Base-by-base conservation (phyloP, 1,139 yeast species). In the Taphrina pruni region DNA sequence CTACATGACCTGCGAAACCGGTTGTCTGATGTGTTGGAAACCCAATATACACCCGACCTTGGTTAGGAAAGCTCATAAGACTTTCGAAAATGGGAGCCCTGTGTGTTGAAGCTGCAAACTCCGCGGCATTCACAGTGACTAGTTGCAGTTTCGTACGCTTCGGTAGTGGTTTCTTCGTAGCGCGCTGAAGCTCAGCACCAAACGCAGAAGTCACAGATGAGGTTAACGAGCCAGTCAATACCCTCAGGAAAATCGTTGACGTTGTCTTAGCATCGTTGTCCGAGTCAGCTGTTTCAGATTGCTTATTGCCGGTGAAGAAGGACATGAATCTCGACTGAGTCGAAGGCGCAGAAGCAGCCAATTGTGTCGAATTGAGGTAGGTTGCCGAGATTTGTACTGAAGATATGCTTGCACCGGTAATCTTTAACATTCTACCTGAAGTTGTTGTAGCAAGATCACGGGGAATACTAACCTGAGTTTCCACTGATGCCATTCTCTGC, bases 11-110 rank as follows among this genome's bases (percentile, higher is more conserved):
- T 60, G 76, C 74, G 65, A 80, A 69, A 0, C 80, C 79, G 0
- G 83, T 79, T 21, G 80, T 77, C 70, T 80, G 83, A 71, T 80
- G 81, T 1, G 83, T 80, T 0, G 83, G 81, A 66, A 80, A 80
- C 0, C 83, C 83, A 69, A 80, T 79, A 70, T 78, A 81, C 0
- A 81, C 76, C 62, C 69, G 61, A 5, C 71, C 71, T 35, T 69
- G 71, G 14, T 60, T 46, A 32, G 64, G 60, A 21, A 51, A 66
- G 8, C 70, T 45, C 75, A 65, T 74, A 72, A 38, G 76, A 75
- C 46, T 74, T 72, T 4, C 82, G 82, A 70, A 79, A 21, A 81
- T 73, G 1, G 80, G 79, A 1, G 79, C 77, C 48, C 75, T 75
- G 58, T 77, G 68, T 51, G 77, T 75, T 1, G 79, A 77, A 0